A percentile compares a stretch with the other conserved stretches of the same genome.
These are phyloP conservation scores for Eimeria tenella DNA, from an alignment of 169 alveolate species.

Conservation along the genomic window DNA sequence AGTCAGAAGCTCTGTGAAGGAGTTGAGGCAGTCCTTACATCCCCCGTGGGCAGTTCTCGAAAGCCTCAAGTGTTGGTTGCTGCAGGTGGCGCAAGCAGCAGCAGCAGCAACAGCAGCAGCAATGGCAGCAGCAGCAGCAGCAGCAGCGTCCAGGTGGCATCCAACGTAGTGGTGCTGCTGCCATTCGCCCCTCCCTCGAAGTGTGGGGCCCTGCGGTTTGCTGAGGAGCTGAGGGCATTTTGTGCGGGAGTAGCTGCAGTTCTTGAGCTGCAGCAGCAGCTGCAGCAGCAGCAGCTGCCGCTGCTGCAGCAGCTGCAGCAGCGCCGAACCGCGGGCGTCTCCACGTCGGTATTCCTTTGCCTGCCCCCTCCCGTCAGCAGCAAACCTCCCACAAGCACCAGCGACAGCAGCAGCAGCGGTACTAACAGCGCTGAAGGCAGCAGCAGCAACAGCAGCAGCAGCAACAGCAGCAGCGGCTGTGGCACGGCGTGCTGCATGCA, in stretches of 20 bases:
- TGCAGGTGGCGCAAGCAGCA: not conserved
- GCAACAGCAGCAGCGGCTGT: not conserved
- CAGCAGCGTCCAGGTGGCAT: not conserved
- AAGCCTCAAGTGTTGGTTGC: not conserved
- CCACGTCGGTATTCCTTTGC: not conserved
- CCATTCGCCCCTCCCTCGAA: slow-evolving; percentile 12
- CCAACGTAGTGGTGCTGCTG: slow-evolving; percentile 56
- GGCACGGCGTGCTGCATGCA: slow-evolving; percentile 16
- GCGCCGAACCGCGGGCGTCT: not conserved
- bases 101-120: slow-evolving; percentile 16
- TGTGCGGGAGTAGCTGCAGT: not conserved
- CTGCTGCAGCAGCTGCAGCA: slow-evolving; percentile 58
- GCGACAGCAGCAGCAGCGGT: slow-evolving; percentile 29
- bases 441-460: slow-evolving; percentile 62
- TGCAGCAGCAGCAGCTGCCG: slow-evolving; percentile 11
- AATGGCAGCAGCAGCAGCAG: slow-evolving; percentile 37
- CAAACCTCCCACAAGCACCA: not conserved
- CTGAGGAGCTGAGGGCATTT: not conserved
- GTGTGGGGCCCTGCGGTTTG: slow-evolving; percentile 38
- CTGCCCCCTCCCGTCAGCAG: slow-evolving; percentile 29
- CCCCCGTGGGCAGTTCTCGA: slow-evolving; percentile 27
- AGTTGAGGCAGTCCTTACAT: slow-evolving; percentile 14
- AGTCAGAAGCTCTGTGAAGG: not conserved
- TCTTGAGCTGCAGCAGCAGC: slow-evolving; percentile 44
- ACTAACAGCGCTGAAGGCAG: not conserved